These are phyloP conservation scores for Tephrocybe sp. DNA, from an alignment of 768 basidiomycete genomes.

Conservation along the genomic window DNA sequence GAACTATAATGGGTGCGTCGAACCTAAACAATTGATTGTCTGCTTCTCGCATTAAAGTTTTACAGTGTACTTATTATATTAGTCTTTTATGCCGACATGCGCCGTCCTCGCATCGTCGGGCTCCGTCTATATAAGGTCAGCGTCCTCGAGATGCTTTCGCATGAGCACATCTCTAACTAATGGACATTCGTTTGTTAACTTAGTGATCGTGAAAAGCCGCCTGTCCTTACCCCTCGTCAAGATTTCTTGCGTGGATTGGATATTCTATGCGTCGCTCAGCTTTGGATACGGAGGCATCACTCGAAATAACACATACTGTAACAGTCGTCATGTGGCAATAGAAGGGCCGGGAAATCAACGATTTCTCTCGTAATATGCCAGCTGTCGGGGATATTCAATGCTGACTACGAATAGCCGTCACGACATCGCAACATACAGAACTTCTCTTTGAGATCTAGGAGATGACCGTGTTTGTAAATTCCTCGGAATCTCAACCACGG, in stretches of 20 bases:
- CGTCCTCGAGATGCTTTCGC: slow-evolving; percentile 39
- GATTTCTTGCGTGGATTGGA: slow-evolving; percentile 52
- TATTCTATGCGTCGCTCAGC: slow-evolving; percentile 40
- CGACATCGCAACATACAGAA: slow-evolving; percentile 35
- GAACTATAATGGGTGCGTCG: no score
- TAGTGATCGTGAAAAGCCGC: neutral
- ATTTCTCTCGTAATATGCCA: slow-evolving; percentile 42
- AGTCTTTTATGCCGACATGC: no score
- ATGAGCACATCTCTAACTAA: slow-evolving; percentile 47
- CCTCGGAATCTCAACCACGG: slow-evolving; percentile 4
- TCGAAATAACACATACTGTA: slow-evolving; percentile 43
- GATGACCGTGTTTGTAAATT: slow-evolving; percentile 3
- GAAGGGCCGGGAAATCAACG: slow-evolving; percentile 45
- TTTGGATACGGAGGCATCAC: neutral
- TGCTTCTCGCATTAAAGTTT: no score
- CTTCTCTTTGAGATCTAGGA: slow-evolving; percentile 40
- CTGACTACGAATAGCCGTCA: neutral
- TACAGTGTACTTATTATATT: neutral
- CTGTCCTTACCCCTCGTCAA: slow-evolving; percentile 40
- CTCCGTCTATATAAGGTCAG: slow-evolving; percentile 29
- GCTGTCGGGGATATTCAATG: slow-evolving; percentile 21
- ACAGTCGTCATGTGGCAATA: slow-evolving; percentile 69
- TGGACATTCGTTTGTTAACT: slow-evolving; percentile 1
- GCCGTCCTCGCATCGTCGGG: no score
- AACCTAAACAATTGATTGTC: no score